phyloP scores from a whole-genome alignment of 495 filamentous ascomycete species.

The Cryomyces minteri region DNA sequence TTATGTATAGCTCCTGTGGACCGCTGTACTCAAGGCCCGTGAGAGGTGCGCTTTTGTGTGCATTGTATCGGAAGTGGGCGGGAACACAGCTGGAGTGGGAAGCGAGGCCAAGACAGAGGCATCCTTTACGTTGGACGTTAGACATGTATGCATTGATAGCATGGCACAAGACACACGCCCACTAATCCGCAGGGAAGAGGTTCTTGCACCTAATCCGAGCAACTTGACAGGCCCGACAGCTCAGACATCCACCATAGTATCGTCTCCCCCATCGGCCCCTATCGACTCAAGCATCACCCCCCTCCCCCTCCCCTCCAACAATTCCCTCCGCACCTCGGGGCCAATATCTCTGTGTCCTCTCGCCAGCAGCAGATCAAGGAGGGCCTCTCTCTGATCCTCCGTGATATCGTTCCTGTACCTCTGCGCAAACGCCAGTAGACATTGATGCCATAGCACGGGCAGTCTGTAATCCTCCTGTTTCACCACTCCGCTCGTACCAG shows the following conservation, averaged over 20 bases:
- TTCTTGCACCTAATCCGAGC: too few species aligned
- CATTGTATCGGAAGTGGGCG: too few species aligned
- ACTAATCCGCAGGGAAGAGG: too few species aligned
- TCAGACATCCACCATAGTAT: conserved; percentile 44
- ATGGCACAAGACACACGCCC: too few species aligned
- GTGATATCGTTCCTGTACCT: conserved; percentile 86
- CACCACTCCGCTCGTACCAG: conserved; percentile 23
- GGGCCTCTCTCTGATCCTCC: conserved; percentile 80
- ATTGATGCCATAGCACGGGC: conserved; percentile 83
- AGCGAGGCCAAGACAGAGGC: too few species aligned
- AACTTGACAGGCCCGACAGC: too few species aligned
- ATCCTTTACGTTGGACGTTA: too few species aligned
- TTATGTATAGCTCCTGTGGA: too few species aligned
- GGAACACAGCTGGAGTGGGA: too few species aligned
- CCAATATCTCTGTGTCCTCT: conserved; percentile 80
- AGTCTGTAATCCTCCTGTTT: conserved; percentile 36
- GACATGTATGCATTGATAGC: too few species aligned
- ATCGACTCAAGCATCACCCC: conserved; percentile 52
- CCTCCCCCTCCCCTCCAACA: conserved; percentile 74
- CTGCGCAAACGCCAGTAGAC: conserved; percentile 77
- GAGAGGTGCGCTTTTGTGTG: too few species aligned
- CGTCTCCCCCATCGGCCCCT: conserved; percentile 51
- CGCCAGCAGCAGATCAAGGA: conserved; percentile 73
- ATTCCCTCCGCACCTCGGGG: conserved; percentile 77
- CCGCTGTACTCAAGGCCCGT: too few species aligned